Percentiles rank a stretch among this genome's conserved stretches.
Evolutionary conservation across 768 basidiomycete species (phyloP).

Genomic region (Naematelia aurantialba): DNA sequence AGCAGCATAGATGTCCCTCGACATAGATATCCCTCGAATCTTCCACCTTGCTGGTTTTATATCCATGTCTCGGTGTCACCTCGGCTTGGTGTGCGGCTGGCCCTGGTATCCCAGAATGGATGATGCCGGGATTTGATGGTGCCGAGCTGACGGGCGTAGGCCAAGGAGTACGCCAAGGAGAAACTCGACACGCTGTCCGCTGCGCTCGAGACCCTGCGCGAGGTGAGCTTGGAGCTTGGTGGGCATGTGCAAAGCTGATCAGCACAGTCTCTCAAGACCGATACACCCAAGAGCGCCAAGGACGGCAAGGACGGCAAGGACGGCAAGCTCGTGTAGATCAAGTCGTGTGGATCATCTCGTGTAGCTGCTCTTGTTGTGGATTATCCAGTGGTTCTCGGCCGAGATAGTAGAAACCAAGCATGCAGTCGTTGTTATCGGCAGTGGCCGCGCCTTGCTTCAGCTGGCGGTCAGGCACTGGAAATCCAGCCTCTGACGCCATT

Average conservation of each 20-base stretch:
- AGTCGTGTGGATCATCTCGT: background rate
- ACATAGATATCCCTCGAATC: background rate
- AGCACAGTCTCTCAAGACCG: background rate
- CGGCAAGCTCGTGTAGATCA: background rate
- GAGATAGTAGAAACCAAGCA: background rate
- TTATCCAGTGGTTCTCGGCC: too few species aligned
- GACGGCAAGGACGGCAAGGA: too few species aligned
- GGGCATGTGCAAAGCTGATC: background rate
- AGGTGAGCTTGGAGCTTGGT: slow-evolving; percentile 14
- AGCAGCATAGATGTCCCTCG: background rate
- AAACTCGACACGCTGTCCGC: slow-evolving; percentile 32
- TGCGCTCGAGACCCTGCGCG: slow-evolving; percentile 29
- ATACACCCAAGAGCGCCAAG: background rate
- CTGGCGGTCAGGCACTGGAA: too few species aligned
- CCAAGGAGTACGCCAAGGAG: slow-evolving; percentile 30
- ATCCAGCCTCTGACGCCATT: too few species aligned
- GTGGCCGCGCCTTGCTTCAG: too few species aligned
- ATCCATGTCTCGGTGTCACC: too few species aligned
- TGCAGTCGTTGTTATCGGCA: too few species aligned
- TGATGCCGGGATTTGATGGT: background rate
- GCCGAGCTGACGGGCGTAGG: slow-evolving; percentile 10
- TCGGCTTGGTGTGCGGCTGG: too few species aligned
- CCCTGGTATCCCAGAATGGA: too few species aligned
- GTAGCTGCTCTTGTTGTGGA: too few species aligned
- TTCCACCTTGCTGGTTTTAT: too few species aligned